These are phyloP conservation scores for Litchi chinensis DNA, from an alignment of 345 rosid genomes.

Conservation along the genomic window DNA sequence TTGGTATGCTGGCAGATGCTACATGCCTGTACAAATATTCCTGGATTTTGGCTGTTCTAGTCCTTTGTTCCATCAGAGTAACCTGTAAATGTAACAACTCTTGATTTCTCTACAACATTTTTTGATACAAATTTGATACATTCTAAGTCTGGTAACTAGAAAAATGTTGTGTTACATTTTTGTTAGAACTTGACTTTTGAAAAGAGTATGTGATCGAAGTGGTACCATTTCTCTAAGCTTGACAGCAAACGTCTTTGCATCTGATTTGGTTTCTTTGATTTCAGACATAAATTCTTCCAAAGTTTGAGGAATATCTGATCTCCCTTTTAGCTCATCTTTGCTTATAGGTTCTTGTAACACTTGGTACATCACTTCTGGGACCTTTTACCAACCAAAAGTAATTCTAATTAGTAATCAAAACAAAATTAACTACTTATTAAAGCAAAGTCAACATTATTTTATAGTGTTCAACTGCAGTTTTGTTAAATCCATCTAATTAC, in stretches of 20 bases:
- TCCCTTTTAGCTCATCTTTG: constrained; percentile 68
- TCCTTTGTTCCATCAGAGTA: constrained; percentile 78
- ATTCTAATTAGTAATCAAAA: constrained; percentile 7
- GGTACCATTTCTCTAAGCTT: constrained; percentile 90
- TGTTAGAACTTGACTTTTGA: neutral
- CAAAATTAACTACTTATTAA: neutral
- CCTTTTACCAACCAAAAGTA: constrained; percentile 40
- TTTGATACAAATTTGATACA: neutral
- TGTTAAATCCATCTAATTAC: too few species aligned
- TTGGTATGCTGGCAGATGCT: constrained; percentile 95
- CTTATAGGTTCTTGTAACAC: constrained; percentile 62
- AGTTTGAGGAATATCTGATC: constrained; percentile 77
- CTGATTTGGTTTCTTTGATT: constrained; percentile 53
- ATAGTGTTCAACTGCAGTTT: neutral
- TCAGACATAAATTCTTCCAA: constrained; percentile 76
- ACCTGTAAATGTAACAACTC: constrained; percentile 38
- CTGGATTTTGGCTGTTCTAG: constrained; percentile 90
- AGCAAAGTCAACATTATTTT: too few species aligned
- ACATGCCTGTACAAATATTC: constrained; percentile 89
- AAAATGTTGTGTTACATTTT: too few species aligned
- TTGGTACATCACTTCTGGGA: constrained; percentile 83
- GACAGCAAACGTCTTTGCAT: constrained; percentile 82
- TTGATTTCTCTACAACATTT: neutral
- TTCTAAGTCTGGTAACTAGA: neutral
- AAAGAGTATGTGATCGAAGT: neutral